These are phyloP conservation scores for Thraustochytrium sp. DNA, from an alignment of 352 stramenopile species.

Conservation along the genomic window DNA sequence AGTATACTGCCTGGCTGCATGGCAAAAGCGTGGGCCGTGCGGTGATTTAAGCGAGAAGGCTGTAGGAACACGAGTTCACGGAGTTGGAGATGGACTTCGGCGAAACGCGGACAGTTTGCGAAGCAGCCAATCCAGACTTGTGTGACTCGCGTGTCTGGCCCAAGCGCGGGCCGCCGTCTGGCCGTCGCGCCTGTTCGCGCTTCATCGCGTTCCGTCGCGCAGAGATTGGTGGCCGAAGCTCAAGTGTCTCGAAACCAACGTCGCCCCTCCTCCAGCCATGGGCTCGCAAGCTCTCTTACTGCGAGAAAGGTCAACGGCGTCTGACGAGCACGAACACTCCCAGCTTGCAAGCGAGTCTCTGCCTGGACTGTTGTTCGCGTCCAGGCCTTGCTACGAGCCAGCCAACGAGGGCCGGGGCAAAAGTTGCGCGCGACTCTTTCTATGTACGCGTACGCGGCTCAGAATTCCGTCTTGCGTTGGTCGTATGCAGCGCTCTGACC, in stretches of 20 bases:
- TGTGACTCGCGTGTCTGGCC: neutral
- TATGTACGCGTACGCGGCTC: neutral
- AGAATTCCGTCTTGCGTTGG: neutral
- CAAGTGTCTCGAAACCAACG: neutral
- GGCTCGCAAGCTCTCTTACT: too few relatives aligned
- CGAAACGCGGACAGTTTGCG: neutral
- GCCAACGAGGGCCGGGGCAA: neutral
- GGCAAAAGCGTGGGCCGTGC: neutral
- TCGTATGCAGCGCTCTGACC: too few relatives aligned
- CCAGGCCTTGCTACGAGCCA: neutral
- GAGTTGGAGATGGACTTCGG: neutral
- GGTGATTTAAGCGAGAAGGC: neutral
- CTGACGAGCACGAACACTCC: neutral
- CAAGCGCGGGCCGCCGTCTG: neutral
- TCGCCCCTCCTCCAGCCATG: too few relatives aligned
- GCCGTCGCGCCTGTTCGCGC: too few relatives aligned
- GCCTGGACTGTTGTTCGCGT: neutral
- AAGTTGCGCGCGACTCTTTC: neutral
- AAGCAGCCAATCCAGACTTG: too few relatives aligned
- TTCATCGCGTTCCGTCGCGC: neutral
- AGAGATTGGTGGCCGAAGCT: neutral
- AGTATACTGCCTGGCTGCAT: neutral
- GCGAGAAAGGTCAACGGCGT: too few relatives aligned
- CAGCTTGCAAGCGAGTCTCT: neutral
- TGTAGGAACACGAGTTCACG: neutral